Evolutionary conservation across 768 basidiomycete species (phyloP).

Genomic region (Psilocybe azurescens): DNA sequence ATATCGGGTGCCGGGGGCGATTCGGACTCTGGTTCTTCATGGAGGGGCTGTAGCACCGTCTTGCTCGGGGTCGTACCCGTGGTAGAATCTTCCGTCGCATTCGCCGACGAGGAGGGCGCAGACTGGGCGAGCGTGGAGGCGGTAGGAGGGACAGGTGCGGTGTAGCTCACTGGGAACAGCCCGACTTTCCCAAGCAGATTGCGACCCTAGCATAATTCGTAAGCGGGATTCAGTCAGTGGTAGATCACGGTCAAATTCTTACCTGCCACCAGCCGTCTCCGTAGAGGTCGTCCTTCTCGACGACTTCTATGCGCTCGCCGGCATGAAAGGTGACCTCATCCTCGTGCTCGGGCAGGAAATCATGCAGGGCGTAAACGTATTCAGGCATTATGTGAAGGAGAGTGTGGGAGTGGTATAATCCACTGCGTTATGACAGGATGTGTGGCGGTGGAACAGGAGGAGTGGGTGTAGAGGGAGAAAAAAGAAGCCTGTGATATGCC

Average conservation of each 20-base stretch:
- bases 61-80: conserved; percentile 3
- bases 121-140: conserved; percentile 41
- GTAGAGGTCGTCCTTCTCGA: conserved; percentile 94
- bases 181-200: conserved; percentile 85
- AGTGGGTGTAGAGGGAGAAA: conserved; percentile 9
- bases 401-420: conserved; percentile 17
- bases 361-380: conserved; percentile 88
- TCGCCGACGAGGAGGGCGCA: conserved; percentile 15
- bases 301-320: conserved; percentile 86
- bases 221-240: not conserved
- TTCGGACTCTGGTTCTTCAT: conserved; percentile 51
- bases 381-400: conserved; percentile 58
- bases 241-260: conserved; percentile 18
- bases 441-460: not conserved
- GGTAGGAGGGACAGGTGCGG: conserved; percentile 61
- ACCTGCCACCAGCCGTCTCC: conserved; percentile 95
- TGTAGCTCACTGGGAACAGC: conserved; percentile 91
- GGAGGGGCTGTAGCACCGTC: conserved; percentile 39
- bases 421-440: conserved; percentile 1
- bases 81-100: conserved; percentile 11
- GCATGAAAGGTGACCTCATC: conserved; percentile 89
- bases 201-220: conserved; percentile 64
- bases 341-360: conserved; percentile 90
- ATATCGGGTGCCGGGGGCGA: conserved; percentile 33
- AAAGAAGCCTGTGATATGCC: conserved; percentile 14